Evolutionary conservation across 2,329 filamentous ascomycete genomes (phyloP), one percentile per base, ranked within the genome.

Genomic region (Xylaria sp.): DNA sequence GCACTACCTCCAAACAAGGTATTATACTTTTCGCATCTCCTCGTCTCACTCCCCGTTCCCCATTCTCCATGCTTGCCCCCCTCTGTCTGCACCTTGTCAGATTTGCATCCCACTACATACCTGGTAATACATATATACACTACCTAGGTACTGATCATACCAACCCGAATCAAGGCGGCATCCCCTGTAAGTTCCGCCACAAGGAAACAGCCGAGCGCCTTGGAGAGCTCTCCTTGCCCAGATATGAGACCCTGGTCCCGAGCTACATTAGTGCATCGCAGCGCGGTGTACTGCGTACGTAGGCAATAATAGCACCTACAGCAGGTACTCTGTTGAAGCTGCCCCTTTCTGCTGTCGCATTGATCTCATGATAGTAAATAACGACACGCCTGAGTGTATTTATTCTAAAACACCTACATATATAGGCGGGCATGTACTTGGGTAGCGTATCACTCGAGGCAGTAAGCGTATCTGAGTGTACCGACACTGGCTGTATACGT

Each of bases 121-220:
- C 34, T 37, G 7, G 8, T 37, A 58, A 66, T 69, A 66, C 69
- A 68, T 68, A 58, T 25, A n/a, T 18, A 23, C 28, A n/a, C 28
- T 15, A 34, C n/a, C n/a, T n/a, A n/a, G n/a, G n/a, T n/a, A n/a
- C n/a, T 23, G 10, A 50, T n/a, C 12, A 48, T 52, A 58, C 51
- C 44, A 58, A 28, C 41, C 55, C 48, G 55, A 25, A 65, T 37
- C 13, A 63, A 46, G 37, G 23, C 61, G 52, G 28, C 39, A 63
- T 41, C 58, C 61, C 65, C 57, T 70, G 51, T 58, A 65, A 34
- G 61, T 59, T 37, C 57, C 20, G 56, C 48, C 57, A 39, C 56
- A 63, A 66, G 63, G 57, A 69, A 69, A 63, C 62, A 69, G 46
- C 63, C 63, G 63, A 69, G 61, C 52, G 46, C 56, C 37, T 50